Evolutionary conservation across 2,329 filamentous ascomycete species (phyloP), one percentile per base, ranked within the genome.

Genomic region (Diplodia scrobiculata): DNA sequence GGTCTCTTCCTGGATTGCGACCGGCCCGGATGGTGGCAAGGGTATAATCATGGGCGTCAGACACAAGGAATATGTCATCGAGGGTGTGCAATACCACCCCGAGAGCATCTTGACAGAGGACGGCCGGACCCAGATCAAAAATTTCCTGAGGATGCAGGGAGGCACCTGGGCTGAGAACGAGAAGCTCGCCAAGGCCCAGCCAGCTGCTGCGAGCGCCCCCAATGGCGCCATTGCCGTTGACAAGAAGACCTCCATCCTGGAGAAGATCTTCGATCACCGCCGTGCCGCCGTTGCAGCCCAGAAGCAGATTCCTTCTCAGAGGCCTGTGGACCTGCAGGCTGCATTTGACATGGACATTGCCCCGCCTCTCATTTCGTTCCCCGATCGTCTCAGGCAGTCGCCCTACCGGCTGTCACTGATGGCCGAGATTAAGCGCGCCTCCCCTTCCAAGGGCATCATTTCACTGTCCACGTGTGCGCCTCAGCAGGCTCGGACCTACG

Each of bases 41-140:
- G 91, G 91, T 34, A 88, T 98, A 67, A 99, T 99, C 72, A 97
- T 98, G 90, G 95, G 95, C 54, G 91, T 99, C 53, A 89, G 95
- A 53, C 95, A 99, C 82, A 97, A 94, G 81, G 86, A 95, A 74
- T 90, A 89, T 73, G 86, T 91, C 1, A 84, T 98, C n/a, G 95
- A 99, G 77, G 95, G 93, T 48, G 95, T 99, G 17, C 95, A 99
- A 75, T 99, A 98, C 72, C 95, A 99, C 72, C 95, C 95, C 0
- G 95, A 99, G 79, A 98, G 94, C 76, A 99, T 99, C 67, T 81
- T 99, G 62, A 97, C 94, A 0, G 92, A 90, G 53, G 87, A 95
- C 67, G 95, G 96, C 3, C 88, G 93, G 41, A 80, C 85, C 41
- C 97, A 99, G 91, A 86, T 99, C 75, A 89, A 87, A 74, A 99